These are phyloP conservation scores for Melanomma pulvis-pyrius DNA, from an alignment of 495 filamentous ascomycete species.

Conservation along the genomic window DNA sequence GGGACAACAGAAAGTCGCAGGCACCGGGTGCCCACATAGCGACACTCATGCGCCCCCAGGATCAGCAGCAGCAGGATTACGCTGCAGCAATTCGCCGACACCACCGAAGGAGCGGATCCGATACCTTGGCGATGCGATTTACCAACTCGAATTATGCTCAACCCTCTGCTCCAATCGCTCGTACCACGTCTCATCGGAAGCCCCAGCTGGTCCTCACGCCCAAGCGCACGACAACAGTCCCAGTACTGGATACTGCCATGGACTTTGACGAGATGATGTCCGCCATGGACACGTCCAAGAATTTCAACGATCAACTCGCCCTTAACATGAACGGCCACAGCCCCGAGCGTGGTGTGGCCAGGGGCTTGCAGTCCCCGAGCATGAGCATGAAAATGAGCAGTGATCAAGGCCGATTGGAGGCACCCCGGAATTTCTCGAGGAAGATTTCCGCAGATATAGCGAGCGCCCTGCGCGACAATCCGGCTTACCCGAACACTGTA, in stretches of 20 bases:
- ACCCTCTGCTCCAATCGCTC: conserved; percentile 1
- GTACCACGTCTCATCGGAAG: not conserved
- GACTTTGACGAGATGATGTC: conserved; percentile 33
- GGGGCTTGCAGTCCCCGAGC: conserved; percentile 9
- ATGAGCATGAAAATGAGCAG: conserved; percentile 21
- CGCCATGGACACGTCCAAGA: conserved; percentile 14
- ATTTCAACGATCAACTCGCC: conserved; percentile 16
- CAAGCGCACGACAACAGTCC: not conserved
- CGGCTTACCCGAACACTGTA: conserved; percentile 11
- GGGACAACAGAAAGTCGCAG: conserved; percentile 26
- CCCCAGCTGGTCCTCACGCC: not conserved
- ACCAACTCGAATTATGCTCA: conserved; percentile 5
- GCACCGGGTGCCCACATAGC: conserved; percentile 37
- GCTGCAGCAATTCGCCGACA: conserved; percentile 31
- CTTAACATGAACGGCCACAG: conserved; percentile 2
- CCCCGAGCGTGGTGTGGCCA: conserved; percentile 2
- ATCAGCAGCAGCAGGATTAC: conserved; percentile 30
- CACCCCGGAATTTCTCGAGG: conserved; percentile 29
- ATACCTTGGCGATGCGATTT: conserved; percentile 29
- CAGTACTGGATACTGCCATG: conserved; percentile 9
- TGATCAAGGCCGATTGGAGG: conserved; percentile 12
- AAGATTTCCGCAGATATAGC: conserved; percentile 39
- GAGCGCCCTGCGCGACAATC: not conserved
- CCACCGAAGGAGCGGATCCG: conserved; percentile 36
- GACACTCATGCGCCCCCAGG: conserved; percentile 37